Conservation (phyloP, 495 filamentous ascomycete species). For the Choiromyces venosus region DNA sequence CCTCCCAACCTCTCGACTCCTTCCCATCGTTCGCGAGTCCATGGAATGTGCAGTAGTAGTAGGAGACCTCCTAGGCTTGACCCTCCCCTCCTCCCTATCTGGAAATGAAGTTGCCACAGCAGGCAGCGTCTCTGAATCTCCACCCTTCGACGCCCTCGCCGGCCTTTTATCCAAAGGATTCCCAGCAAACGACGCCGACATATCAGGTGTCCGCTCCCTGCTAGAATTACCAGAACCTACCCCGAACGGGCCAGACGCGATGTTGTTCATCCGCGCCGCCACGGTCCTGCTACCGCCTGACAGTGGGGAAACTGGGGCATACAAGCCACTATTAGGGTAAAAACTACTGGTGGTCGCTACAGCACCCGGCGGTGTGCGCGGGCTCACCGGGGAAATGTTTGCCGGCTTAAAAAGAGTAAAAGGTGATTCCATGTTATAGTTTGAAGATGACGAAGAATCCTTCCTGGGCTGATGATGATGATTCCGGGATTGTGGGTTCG, state of each 20-base stretch:
- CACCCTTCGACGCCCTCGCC: conserved; percentile 39
- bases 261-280: conserved; percentile 58
- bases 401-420: conserved; percentile 54
- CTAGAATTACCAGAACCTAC: conserved; percentile 40
- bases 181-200: conserved; percentile 2
- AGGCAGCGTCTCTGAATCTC: conserved; percentile 22
- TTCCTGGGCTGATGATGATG: background rate
- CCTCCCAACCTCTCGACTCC: conserved; percentile 7
- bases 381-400: conserved; percentile 45
- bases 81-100: conserved; percentile 32
- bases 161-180: conserved; percentile 23
- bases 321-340: conserved; percentile 31
- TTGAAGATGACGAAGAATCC: conserved; percentile 15
- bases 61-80: conserved; percentile 36
- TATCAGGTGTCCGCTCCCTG: conserved; percentile 32
- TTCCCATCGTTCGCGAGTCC: conserved; percentile 14
- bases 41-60: conserved; percentile 24
- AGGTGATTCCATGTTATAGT: conserved; percentile 53
- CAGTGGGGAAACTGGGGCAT: conserved; percentile 49
- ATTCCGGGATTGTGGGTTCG: conserved; percentile 13
- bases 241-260: conserved; percentile 64
- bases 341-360: conserved; percentile 5
- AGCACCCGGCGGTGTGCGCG: conserved; percentile 40
- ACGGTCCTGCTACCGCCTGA: conserved; percentile 46
- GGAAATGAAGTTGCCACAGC: conserved; percentile 5